These are phyloP conservation scores for Monosporascus sp. DNA, from an alignment of 2,329 filamentous ascomycete species.

Conservation along the genomic window DNA sequence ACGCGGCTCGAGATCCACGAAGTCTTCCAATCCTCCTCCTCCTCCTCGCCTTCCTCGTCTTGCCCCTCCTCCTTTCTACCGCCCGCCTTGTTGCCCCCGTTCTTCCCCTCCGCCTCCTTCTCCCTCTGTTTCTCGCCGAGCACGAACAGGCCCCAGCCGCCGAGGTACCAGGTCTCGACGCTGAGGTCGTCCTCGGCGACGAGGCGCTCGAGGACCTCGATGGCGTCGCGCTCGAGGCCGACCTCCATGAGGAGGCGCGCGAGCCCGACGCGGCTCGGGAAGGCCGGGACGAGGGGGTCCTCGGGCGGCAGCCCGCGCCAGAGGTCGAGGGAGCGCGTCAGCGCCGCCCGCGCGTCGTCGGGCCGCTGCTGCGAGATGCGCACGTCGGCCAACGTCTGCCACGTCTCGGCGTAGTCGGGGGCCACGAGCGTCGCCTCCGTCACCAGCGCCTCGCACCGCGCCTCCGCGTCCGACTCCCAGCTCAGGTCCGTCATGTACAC, in stretches of 20 bases:
- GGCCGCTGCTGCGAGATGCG: slow-evolving; percentile 78
- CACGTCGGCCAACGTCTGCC: slow-evolving; percentile 92
- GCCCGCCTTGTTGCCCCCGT: slow-evolving; percentile 36
- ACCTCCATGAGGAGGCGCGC: slow-evolving; percentile 85
- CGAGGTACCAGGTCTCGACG: slow-evolving; percentile 94
- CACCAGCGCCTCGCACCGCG: slow-evolving; percentile 78
- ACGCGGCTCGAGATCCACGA: slow-evolving; percentile 70
- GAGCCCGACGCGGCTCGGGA: slow-evolving; percentile 78
- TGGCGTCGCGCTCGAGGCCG: slow-evolving; percentile 76
- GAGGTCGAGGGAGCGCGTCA: slow-evolving; percentile 71
- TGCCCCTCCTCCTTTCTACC: slow-evolving; percentile 48
- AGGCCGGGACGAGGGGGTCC: slow-evolving; percentile 73
- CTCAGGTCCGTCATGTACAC: slow-evolving; percentile 99
- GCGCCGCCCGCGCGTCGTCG: slow-evolving; percentile 74
- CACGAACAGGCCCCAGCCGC: slow-evolving; percentile 87
- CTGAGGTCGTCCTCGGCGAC: slow-evolving; percentile 87
- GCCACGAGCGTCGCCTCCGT: slow-evolving; percentile 86
- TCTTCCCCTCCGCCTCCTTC: slow-evolving; percentile 33
- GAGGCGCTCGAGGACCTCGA: slow-evolving; percentile 78
- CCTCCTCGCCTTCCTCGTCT: slow-evolving; percentile 37
- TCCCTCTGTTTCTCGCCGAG: slow-evolving; percentile 63
- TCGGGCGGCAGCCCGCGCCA: slow-evolving; percentile 76
- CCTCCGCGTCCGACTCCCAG: slow-evolving; percentile 87
- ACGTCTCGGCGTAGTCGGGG: slow-evolving; percentile 77
- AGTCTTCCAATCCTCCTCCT: slow-evolving; percentile 52